Evolutionary conservation across 805 yeast species (phyloP).

Genomic region (Pichia sporocuriosa): DNA sequence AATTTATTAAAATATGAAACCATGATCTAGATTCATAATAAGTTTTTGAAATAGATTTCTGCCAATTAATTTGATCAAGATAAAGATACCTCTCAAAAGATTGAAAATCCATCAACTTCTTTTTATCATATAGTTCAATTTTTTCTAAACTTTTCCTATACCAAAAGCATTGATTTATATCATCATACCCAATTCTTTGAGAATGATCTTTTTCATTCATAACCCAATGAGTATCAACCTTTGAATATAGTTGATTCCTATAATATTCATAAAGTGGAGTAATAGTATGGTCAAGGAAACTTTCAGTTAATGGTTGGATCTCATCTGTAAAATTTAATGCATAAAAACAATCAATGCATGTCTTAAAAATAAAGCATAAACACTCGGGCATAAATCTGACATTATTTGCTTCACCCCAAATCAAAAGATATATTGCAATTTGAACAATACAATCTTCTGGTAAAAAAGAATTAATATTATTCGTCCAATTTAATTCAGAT

Average conservation of each 20-base stretch:
- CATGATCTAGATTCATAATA: constrained; percentile 70
- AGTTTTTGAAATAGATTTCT: constrained; percentile 62
- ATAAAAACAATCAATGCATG: constrained; percentile 63
- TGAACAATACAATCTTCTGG: constrained; percentile 56
- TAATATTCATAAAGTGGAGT: constrained; percentile 68
- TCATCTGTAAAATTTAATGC: constrained; percentile 36
- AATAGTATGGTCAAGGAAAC: constrained; percentile 60
- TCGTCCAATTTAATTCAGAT: constrained; percentile 45
- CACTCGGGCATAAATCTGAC: constrained; percentile 87
- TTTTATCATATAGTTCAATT: constrained; percentile 38
- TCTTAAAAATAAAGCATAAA: constrained; percentile 74
- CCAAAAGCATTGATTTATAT: constrained; percentile 86
- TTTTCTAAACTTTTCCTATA: constrained; percentile 60
- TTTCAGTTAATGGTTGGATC: constrained; percentile 26
- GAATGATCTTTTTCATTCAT: constrained; percentile 58
- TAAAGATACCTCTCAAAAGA: constrained; percentile 48
- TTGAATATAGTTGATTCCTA: constrained; percentile 46
- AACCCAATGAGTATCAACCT: constrained; percentile 37
- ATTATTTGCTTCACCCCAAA: constrained; percentile 92
- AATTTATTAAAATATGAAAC: constrained; percentile 67
- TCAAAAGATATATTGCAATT: constrained; percentile 58
- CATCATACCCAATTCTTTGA: constrained; percentile 77
- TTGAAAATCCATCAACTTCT: constrained; percentile 45
- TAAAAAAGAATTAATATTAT: constrained; percentile 41
- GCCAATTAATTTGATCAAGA: constrained; percentile 58